Base-by-base conservation (phyloP, 2,329 filamentous ascomycete species). In the Epichloe typhina region DNA sequence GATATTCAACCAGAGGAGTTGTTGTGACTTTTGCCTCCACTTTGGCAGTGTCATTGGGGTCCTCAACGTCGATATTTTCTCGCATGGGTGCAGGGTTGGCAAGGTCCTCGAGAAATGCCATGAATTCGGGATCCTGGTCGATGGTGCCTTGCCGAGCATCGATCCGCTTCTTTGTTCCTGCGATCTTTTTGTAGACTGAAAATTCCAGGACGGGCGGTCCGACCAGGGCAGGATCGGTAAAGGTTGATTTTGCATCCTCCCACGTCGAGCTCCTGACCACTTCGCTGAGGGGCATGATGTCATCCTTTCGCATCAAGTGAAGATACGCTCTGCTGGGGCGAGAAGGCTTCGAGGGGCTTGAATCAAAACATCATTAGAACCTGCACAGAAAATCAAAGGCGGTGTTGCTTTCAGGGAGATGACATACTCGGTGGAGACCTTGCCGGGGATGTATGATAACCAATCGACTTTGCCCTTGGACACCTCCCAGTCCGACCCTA, bases 111-210 rank as follows among this genome's bases (percentile, higher is more conserved):
- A 98, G 76, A 64, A 97, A 98, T 26, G 83, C 82, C 72, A 96
- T 94, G 60, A 96, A 98, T 59, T 97, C 93, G 0, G 88, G 82
- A 61, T 98, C 93, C 64, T 95, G 89, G 60, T 98, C 93, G 57
- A 98, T 97, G 3, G 89, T 95, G 49, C 91, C 93, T 64, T 95
- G 88, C 13, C 90, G 83, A 49, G 82, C 81, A 71, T 98, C 93
- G 50, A 81, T 79, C 36, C 88, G 82, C 47, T 80, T 79, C 64
- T 87, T 88, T 37, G 75, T 79, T 53, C 79, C 80, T 1, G 91
- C 88, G 1, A 88, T 79, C 60, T 90, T 90, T 57, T 88, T 87
- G 69, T 90, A 95, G 1, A 85, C 79, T 17, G 90, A 82, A 60
- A 87, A 87, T 61, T 95, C 90, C 46, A 96, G 72, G 5, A 78